Conservation (phyloP, 129 eudicot species). For the Apium graveolens region DNA sequence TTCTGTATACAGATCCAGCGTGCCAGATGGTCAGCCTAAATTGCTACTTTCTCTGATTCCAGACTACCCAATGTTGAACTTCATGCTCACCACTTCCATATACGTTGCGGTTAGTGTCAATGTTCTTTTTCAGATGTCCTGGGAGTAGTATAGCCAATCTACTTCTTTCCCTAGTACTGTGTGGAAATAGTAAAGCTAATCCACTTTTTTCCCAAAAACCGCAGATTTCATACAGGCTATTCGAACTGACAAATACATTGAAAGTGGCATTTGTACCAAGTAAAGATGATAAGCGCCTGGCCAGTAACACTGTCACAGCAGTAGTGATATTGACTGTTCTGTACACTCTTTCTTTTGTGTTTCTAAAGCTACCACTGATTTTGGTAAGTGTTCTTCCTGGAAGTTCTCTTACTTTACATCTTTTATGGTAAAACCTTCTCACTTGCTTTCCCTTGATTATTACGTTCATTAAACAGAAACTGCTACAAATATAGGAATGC, state of each 20-base stretch:
- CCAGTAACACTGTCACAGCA: slow-evolving; percentile 49
- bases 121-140: neutral
- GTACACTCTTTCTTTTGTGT: slow-evolving; percentile 54
- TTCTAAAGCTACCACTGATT: slow-evolving; percentile 57
- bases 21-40: slow-evolving; percentile 90
- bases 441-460: neutral
- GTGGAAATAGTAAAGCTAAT: neutral
- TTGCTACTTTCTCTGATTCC: slow-evolving; percentile 62
- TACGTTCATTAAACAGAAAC: neutral
- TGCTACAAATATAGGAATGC: neutral
- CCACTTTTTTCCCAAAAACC: neutral
- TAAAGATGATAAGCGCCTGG: slow-evolving; percentile 73
- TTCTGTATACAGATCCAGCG: slow-evolving; percentile 50
- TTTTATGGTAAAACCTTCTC: neutral
- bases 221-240: slow-evolving; percentile 82
- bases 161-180: neutral
- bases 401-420: neutral
- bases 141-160: neutral
- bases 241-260: slow-evolving; percentile 70
- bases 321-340: slow-evolving; percentile 35
- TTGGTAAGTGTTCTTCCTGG: slow-evolving; percentile 24
- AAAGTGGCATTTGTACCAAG: slow-evolving; percentile 70
- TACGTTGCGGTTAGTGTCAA: slow-evolving; percentile 52
- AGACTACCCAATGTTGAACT: slow-evolving; percentile 72
- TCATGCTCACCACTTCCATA: slow-evolving; percentile 80